Percentiles rank a stretch among this genome's conserved stretches.
These are phyloP conservation scores for Amylocystis lapponica DNA, from an alignment of 768 basidiomycete species.

Conservation along the genomic window DNA sequence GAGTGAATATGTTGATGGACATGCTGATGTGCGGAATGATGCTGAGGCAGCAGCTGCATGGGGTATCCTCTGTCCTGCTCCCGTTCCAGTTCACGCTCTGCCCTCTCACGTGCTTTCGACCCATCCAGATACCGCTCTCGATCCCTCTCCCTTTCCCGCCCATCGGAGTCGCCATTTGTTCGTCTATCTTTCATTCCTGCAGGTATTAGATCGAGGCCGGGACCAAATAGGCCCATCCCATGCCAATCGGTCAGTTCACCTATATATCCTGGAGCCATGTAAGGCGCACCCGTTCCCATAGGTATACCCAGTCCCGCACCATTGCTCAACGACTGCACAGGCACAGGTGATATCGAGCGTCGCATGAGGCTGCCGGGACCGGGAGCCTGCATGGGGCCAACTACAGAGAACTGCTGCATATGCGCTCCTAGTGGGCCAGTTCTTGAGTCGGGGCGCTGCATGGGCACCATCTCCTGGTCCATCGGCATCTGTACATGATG, in stretches of 20 bases:
- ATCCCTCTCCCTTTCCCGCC: conserved; percentile 17
- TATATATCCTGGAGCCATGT: conserved; percentile 9
- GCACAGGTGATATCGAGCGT: conserved; percentile 24
- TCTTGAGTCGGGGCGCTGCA: conserved; percentile 13
- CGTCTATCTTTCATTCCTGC: conserved; percentile 11
- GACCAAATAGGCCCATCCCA: conserved; percentile 4
- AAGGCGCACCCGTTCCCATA: conserved; percentile 6
- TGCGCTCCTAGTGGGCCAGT: conserved; percentile 3
- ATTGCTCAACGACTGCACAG: conserved; percentile 12
- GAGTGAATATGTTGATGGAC: conserved; percentile 11
- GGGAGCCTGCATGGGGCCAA: conserved; percentile 1
- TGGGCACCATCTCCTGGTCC: conserved; percentile 18
- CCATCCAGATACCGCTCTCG: conserved; percentile 7
- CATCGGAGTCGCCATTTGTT: conserved; percentile 12
- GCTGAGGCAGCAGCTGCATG: conserved; percentile 12
- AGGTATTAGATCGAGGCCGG: conserved; percentile 2
- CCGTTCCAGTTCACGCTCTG: conserved; percentile 20
- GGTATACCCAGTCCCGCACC: conserved; percentile 9
- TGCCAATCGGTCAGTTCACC: conserved; percentile 16
- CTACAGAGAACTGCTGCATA: conserved; percentile 6
- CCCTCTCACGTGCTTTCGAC: conserved; percentile 6
- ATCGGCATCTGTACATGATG: conserved; percentile 16
- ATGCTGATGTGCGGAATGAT: conserved; percentile 10
- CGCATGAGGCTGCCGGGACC: conserved; percentile 14
- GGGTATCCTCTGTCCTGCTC: conserved; percentile 14